phyloP scores from a whole-genome alignment of 1,139 yeast species.

The Debaryomyces sp. region DNA sequence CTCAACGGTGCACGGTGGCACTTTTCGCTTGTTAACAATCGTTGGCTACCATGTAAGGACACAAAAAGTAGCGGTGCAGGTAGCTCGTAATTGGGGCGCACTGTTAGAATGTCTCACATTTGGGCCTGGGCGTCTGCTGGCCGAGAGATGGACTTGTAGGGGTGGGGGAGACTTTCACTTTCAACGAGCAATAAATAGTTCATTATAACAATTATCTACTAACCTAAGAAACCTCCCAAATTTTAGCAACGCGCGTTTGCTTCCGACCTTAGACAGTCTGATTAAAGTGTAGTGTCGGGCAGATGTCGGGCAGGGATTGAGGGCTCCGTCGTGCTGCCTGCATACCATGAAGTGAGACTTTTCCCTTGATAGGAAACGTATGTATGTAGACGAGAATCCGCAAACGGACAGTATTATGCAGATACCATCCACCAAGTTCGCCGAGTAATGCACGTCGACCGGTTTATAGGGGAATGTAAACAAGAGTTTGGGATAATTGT shows the following conservation, averaged over 20 bases:
- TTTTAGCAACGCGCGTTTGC: no score
- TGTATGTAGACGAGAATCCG: not conserved
- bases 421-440: not conserved
- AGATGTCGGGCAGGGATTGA: no score
- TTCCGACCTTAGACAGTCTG: no score
- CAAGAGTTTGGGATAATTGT: not conserved
- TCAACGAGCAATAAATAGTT: no score
- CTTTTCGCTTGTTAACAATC: not conserved
- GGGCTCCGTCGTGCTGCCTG: not conserved
- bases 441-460: not conserved
- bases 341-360: not conserved
- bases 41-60: not conserved
- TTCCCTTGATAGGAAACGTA: not conserved
- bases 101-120: not conserved
- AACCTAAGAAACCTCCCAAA: no score
- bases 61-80: not conserved
- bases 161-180: no score
- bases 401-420: not conserved
- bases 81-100: not conserved
- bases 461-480: not conserved
- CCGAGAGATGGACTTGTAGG: not conserved
- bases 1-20: not conserved
- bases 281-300: no score
- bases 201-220: no score
- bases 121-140: not conserved